These are phyloP conservation scores for Kodamaea fukazawae DNA, from an alignment of 805 yeast genomes.

Conservation along the genomic window DNA sequence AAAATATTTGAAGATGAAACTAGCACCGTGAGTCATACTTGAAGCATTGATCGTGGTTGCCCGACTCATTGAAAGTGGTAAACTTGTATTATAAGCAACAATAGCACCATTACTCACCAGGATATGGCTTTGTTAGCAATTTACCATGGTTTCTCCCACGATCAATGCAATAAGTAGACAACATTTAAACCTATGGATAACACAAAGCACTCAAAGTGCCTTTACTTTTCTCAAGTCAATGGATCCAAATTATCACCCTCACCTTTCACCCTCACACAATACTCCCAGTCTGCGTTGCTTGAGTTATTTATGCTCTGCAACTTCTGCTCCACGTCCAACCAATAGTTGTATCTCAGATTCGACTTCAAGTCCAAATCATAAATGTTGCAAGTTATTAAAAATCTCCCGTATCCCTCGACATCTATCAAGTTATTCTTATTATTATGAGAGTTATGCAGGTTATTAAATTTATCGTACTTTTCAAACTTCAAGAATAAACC, in stretches of 20 bases:
- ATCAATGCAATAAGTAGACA: no score
- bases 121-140: no score
- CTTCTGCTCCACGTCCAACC: slow-evolving; percentile 43
- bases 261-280: slow-evolving; percentile 20
- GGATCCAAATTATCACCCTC: slow-evolving; percentile 7
- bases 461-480: slow-evolving; percentile 24
- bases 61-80: no score
- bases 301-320: slow-evolving; percentile 34
- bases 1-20: no score
- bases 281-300: slow-evolving; percentile 27
- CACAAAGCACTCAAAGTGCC: no score
- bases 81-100: no score
- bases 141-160: no score
- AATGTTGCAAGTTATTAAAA: slow-evolving; percentile 35
- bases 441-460: slow-evolving; percentile 29
- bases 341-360: slow-evolving; percentile 40
- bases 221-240: background rate
- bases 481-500: slow-evolving; percentile 47
- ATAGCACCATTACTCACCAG: no score
- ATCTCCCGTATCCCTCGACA: slow-evolving; percentile 24
- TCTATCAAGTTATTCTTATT: slow-evolving; percentile 25
- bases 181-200: no score
- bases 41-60: no score
- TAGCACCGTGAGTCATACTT: no score
- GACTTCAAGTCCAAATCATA: slow-evolving; percentile 53